Percentiles rank a stretch among this genome's conserved stretches.
Evolutionary conservation across 208 protist species (phyloP).

Genomic region (Leishmania lainsoni): DNA sequence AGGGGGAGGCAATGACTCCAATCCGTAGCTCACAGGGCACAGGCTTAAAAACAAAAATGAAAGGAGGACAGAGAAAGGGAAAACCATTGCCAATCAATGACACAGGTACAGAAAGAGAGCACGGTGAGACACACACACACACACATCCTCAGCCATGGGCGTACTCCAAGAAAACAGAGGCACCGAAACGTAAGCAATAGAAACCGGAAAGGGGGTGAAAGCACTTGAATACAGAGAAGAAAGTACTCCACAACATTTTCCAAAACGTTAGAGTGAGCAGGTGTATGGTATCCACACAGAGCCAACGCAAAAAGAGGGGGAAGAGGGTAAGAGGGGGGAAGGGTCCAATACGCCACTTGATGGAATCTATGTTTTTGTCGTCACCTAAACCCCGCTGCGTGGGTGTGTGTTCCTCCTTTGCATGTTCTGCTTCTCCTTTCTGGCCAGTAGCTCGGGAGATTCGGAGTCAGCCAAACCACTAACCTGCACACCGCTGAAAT

Average conservation of each 20-base stretch:
- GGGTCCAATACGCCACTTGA: no score
- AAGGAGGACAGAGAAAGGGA: conserved; percentile 1
- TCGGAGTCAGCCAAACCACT: background rate
- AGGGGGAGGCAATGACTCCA: no score
- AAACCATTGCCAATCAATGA: background rate
- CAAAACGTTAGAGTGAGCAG: no score
- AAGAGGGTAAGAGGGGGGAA: no score
- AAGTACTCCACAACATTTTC: no score
- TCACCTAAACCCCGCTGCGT: background rate
- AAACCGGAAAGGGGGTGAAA: background rate
- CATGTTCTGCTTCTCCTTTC: background rate
- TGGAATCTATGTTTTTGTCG: no score
- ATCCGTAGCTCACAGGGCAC: background rate
- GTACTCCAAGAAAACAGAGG: background rate
- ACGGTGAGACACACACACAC: background rate
- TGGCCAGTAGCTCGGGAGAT: background rate
- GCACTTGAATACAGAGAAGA: no score
- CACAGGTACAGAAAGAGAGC: conserved; percentile 1
- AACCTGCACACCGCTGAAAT: background rate
- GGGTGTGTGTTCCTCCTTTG: background rate
- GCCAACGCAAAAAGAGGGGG: no score
- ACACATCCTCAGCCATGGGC: background rate
- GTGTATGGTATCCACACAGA: no score
- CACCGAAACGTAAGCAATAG: background rate
- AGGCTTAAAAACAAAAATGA: conserved; percentile 18